These are phyloP conservation scores for Colletotrichum chrysophilum DNA, from an alignment of 2,329 filamentous ascomycete species.

Conservation along the genomic window DNA sequence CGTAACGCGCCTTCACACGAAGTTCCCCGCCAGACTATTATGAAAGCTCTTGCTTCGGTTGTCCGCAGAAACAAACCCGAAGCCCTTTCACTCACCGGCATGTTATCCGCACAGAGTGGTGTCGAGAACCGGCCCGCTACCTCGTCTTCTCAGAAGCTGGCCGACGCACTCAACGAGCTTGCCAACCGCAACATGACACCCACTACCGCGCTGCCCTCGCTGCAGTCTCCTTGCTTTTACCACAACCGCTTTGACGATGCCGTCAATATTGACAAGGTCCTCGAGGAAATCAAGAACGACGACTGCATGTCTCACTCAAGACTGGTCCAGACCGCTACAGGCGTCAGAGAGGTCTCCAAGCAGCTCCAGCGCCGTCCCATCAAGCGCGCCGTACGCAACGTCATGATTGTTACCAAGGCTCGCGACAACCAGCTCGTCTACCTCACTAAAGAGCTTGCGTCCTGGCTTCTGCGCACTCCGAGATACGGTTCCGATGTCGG, in stretches of 20 bases:
- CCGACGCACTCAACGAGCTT: conserved; percentile 62
- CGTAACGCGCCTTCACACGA: conserved; percentile 65
- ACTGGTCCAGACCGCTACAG: conserved; percentile 92
- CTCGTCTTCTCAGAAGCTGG: conserved; percentile 66
- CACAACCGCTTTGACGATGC: conserved; percentile 96
- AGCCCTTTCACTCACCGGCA: conserved; percentile 65
- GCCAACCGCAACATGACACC: conserved; percentile 45
- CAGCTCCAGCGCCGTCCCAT: conserved; percentile 92
- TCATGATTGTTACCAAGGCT: conserved; percentile 99
- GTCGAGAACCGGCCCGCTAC: conserved; percentile 45
- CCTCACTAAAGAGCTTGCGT: conserved; percentile 84
- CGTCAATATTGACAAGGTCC: conserved; percentile 91
- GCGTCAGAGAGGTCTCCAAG: conserved; percentile 93
- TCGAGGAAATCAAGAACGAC: conserved; percentile 90
- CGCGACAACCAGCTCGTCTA: conserved; percentile 92
- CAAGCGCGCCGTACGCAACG: conserved; percentile 86
- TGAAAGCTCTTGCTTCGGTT: conserved; percentile 79
- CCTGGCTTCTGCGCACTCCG: conserved; percentile 88
- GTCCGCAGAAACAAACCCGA: conserved; percentile 66
- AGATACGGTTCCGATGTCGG: conserved; percentile 90
- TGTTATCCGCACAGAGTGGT: conserved; percentile 55
- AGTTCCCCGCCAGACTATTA: conserved; percentile 79
- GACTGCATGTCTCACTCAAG: conserved; percentile 93
- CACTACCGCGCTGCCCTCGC: conserved; percentile 64
- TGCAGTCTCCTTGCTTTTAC: conserved; percentile 96